These are phyloP conservation scores for Cryptococcus depauperatus DNA, from an alignment of 1,284 basidiomycete species.

Conservation along the genomic window DNA sequence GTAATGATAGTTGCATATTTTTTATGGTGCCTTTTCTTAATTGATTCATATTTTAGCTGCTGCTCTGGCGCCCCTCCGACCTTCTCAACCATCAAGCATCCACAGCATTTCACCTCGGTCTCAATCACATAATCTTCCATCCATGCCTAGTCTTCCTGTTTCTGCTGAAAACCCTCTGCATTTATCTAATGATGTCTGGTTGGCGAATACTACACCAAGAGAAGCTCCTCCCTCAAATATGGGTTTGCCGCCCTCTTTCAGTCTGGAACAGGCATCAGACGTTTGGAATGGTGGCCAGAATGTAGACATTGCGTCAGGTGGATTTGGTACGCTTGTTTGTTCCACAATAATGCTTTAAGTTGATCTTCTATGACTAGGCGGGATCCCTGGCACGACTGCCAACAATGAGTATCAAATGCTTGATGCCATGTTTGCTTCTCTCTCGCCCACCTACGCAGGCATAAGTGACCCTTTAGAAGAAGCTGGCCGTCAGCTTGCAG, in stretches of 20 bases:
- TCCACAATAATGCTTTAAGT: background rate
- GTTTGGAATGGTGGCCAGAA: background rate
- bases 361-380: background rate
- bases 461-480: conserved; percentile 12
- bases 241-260: background rate
- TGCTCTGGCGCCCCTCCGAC: conserved; percentile 3
- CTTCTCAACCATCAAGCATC: conserved; percentile 3
- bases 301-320: background rate
- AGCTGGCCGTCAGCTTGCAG: conserved; percentile 9
- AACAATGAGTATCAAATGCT: conserved; percentile 37
- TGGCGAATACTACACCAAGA: conserved; percentile 11
- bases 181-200: conserved; percentile 24
- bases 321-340: background rate
- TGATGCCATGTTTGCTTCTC: conserved; percentile 35
- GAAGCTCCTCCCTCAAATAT: background rate
- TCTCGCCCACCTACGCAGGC: conserved; percentile 32
- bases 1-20: conserved; percentile 29
- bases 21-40: background rate
- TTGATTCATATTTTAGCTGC: background rate
- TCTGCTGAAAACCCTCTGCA: conserved; percentile 3
- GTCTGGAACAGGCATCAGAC: background rate
- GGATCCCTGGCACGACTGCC: conserved; percentile 15
- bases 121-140: background rate
- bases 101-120: conserved; percentile 6
- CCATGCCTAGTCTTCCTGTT: conserved; percentile 1